Evolutionary conservation across 2,329 filamentous ascomycete species (phyloP).

Genomic region (Arachnomyces sp.): DNA sequence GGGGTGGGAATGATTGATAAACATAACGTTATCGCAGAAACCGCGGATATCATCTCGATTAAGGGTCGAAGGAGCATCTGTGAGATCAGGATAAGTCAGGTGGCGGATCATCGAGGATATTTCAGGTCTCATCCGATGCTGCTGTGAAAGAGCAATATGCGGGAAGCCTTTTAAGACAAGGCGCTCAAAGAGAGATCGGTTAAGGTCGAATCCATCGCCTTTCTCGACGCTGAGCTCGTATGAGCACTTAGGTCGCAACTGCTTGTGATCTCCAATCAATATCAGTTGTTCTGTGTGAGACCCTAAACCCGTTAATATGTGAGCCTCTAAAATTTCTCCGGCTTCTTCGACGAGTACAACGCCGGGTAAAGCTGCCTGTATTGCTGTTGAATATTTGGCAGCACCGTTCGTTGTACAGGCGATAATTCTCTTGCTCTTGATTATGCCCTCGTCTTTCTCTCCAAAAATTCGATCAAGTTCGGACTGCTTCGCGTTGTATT

Average conservation of each 20-base stretch:
- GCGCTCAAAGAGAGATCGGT: constrained; percentile 59
- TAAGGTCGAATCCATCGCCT: constrained; percentile 59
- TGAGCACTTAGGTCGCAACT: constrained; percentile 61
- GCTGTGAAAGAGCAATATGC: constrained; percentile 49
- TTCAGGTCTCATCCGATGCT: constrained; percentile 63
- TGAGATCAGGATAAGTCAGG: constrained; percentile 56
- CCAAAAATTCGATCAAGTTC: constrained; percentile 7
- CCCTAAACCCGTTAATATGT: constrained; percentile 55
- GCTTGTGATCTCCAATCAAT: constrained; percentile 66
- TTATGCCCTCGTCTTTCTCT: constrained; percentile 35
- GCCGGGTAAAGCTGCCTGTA: constrained; percentile 50
- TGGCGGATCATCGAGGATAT: constrained; percentile 54
- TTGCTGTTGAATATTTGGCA: constrained; percentile 51
- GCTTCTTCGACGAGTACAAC: constrained; percentile 65
- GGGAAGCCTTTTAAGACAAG: constrained; percentile 50
- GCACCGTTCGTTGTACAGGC: constrained; percentile 65
- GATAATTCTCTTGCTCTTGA: constrained; percentile 54
- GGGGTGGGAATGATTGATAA: constrained; percentile 54
- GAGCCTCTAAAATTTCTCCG: constrained; percentile 63
- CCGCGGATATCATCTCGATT: constrained; percentile 47
- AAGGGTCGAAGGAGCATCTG: constrained; percentile 47
- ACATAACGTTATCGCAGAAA: constrained; percentile 54
- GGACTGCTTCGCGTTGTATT: constrained; percentile 8
- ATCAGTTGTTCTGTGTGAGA: constrained; percentile 55
- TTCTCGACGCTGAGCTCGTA: constrained; percentile 56